These are phyloP conservation scores for Entoloma clypeatum DNA, from an alignment of 1,284 basidiomycete species.

Conservation along the genomic window DNA sequence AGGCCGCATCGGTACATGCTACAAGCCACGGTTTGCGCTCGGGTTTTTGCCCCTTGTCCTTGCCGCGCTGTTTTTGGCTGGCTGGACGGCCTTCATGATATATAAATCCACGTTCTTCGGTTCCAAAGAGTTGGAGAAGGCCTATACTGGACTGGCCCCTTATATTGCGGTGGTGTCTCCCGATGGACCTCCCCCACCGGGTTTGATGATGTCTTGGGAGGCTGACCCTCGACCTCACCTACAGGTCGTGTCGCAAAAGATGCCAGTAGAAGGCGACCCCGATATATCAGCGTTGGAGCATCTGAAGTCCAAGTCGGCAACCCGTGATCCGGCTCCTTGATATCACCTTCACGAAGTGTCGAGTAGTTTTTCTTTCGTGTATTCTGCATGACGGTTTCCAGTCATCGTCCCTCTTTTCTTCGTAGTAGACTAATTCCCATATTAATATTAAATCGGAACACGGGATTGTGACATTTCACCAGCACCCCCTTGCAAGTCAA, in stretches of 20 bases:
- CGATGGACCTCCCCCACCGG: conserved; percentile 5
- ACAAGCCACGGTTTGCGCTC: conserved; percentile 14
- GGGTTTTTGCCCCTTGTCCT: conserved; percentile 16
- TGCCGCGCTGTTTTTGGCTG: conserved; percentile 11
- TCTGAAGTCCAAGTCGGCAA: too few species aligned
- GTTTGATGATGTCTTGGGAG: conserved; percentile 16
- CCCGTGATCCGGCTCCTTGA: too few species aligned
- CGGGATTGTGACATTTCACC: too few species aligned
- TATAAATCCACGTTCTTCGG: conserved; percentile 8
- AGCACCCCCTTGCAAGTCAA: too few species aligned
- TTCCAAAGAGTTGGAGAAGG: conserved; percentile 6
- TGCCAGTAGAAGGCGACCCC: conserved; percentile 8
- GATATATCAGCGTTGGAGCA: conserved; percentile 9
- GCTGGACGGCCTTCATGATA: conserved; percentile 10
- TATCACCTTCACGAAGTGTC: too few species aligned
- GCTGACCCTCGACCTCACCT: conserved; percentile 8
- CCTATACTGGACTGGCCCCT: conserved; percentile 13
- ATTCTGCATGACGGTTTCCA: too few species aligned
- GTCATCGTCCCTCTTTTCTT: too few species aligned
- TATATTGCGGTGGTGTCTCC: conserved; percentile 12
- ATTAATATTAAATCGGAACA: too few species aligned
- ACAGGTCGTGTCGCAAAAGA: conserved; percentile 10
- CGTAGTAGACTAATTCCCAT: too few species aligned
- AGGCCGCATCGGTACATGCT: conserved; percentile 12
- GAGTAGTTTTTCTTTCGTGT: too few species aligned